phyloP scores from a whole-genome alignment of 1,284 basidiomycete species.

The Moesziomyces sp. region DNA sequence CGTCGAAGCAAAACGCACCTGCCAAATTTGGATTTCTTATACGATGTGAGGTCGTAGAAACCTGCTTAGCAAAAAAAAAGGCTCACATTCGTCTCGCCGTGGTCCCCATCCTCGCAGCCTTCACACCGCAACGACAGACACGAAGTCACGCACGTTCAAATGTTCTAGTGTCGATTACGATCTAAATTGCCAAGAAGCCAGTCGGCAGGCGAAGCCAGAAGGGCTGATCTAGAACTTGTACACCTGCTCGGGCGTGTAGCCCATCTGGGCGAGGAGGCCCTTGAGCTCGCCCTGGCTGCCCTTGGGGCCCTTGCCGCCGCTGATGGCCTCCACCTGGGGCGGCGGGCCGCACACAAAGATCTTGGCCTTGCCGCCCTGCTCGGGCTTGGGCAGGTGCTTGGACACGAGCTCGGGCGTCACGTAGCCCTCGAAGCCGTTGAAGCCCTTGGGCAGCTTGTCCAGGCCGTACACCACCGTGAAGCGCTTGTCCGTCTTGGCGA shows the following conservation, averaged over 20 bases:
- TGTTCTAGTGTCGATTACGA: not conserved
- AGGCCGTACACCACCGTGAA: conserved; percentile 87
- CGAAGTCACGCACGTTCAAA: not conserved
- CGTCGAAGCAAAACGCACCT: too few relatives aligned
- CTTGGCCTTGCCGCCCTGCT: conserved; percentile 82
- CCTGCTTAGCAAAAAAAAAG: too few relatives aligned
- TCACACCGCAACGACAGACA: too few relatives aligned
- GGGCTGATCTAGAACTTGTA: conserved; percentile 56
- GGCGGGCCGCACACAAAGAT: conserved; percentile 82
- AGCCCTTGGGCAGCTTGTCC: conserved; percentile 79
- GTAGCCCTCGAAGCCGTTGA: conserved; percentile 71
- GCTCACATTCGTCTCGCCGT: too few relatives aligned
- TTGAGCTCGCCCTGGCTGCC: conserved; percentile 64
- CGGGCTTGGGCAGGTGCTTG: conserved; percentile 76
- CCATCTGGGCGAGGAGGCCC: conserved; percentile 61
- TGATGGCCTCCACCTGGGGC: conserved; percentile 62
- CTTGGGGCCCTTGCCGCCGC: conserved; percentile 64
- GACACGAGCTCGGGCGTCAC: conserved; percentile 78
- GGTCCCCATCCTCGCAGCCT: too few relatives aligned
- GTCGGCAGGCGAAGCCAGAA: too few relatives aligned
- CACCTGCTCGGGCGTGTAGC: conserved; percentile 64
- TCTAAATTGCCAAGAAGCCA: not conserved
- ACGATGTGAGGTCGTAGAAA: too few relatives aligned
- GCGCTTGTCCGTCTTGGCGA: conserved; percentile 65
- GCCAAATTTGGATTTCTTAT: too few relatives aligned